Base-by-base conservation (phyloP, 129 eudicot genomes). In the Chrysanthemum lavandulifolium region DNA sequence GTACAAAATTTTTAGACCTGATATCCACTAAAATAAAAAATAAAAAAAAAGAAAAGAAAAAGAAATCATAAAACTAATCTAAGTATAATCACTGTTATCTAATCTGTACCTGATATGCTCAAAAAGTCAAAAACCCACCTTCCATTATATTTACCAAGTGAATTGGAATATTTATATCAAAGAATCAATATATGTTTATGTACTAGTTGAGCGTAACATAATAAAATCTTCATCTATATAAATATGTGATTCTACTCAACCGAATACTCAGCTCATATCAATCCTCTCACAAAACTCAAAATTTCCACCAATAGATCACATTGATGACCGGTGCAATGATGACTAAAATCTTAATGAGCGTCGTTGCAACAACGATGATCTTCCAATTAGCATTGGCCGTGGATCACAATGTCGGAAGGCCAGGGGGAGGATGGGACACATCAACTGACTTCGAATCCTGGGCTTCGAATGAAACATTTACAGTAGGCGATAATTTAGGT, bases 401-500 rank as follows among this genome's bases (percentile, higher is more conserved):
- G 23, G 23, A 21, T 21, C 23, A 21, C 23, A 21, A 21, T 21
- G 23, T 21, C 23, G 23, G 23, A 21, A 21, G 23, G 23, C 23
- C 23, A 21, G 23, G 23, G 23, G 23, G 23, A 21, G 45, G 81
- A 1, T 90, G 97, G 97, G 87, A 87, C 62, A 82, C 85, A 12
- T 14, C 78, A 47, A 81, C 86, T 12, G 66, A 84, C 70, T 56
- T 85, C 45, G 29, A 53, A 15, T 50, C 85, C 2, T 90, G 97
- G 97, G 81, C 91, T 14, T 68, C 89, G 6, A 74, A 83, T 5
- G 43, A 78, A 61, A 72, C 83, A 68, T 90, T 90, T 58, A 16
- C 73, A 0, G 86, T 73, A 56, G 91, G 89, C 72, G 95, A 90
- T 73, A 72, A 76, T 69, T 58, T 90, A 53, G 71, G 97, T 87